Base-by-base conservation (phyloP, 805 yeast species). In the Myxozyma vanderwaltii region DNA sequence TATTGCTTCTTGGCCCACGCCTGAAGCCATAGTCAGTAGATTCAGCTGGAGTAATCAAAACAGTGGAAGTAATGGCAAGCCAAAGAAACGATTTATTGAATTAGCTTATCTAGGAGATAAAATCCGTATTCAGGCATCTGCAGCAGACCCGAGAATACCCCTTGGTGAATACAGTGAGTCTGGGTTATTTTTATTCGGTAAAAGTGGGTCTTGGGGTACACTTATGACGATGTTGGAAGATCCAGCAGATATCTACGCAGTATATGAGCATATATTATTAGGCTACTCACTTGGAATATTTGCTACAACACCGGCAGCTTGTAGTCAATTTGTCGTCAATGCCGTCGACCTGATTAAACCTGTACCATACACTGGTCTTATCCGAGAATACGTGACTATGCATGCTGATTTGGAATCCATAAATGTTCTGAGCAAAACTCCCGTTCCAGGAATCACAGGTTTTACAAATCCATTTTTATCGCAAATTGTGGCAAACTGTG, bases 1-100 rank as follows among this genome's bases (percentile, higher is more conserved):
- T 15, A 60, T 62, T 27, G 61, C 65, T 8, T 17, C 48, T 26
- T 62, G 65, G 65, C 65, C 65, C 4, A 52, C 61, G 4, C 64
- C 64, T 2, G 59, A 53, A 31, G 47, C 39, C 8, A 43, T 58
- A 10, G 15, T 58, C 19, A 43, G 45, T 15, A 43, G 51, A 17
- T 43, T 38, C 27, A 36, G 47, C 26, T 48, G 31, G 43, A 48
- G 43, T 21, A 6, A 17, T 23, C 43, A 35, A 24, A 48, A 39
- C 10, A 46, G n/a, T 24, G 27, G 40, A 4, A 40, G 35, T 4
- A 27, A 26, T 19, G 44, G 47, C 3, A 51, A 41, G n/a, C 41
- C 51, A 15, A 57, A 44, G 38, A 58, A 62, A 19, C 58, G 55
- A 43, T 23, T 27, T 12, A 35, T 62, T 8, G 65, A 60, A 13